Percentiles rank a stretch among this genome's conserved stretches.
Evolutionary conservation across 768 basidiomycete species (phyloP).

Genomic region (Gyrodon lividus): DNA sequence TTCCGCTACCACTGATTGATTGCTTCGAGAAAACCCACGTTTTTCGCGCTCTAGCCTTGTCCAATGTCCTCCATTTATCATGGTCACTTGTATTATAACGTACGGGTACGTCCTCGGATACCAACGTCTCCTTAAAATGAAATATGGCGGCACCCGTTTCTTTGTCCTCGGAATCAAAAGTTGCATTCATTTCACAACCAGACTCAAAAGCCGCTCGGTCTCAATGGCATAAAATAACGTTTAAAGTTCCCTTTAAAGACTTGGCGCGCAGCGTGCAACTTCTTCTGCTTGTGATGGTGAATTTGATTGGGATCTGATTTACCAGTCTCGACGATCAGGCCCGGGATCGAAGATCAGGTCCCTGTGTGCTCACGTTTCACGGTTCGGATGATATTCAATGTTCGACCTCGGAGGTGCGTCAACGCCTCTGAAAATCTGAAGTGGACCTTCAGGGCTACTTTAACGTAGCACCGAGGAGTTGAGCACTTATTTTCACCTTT

Average conservation of each 20-base stretch:
- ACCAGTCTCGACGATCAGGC: constrained; percentile 25
- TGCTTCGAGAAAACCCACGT: not conserved
- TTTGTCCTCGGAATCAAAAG: not conserved
- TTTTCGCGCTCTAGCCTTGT: not conserved
- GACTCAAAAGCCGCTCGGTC: not conserved
- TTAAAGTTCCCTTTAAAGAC: not conserved
- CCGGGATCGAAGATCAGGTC: constrained; percentile 32
- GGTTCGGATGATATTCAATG: not conserved
- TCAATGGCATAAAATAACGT: not conserved
- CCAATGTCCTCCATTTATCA: no score
- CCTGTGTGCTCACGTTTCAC: constrained; percentile 22
- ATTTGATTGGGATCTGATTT: not conserved
- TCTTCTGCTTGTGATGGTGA: not conserved
- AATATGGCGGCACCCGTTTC: not conserved
- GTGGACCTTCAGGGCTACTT: not conserved
- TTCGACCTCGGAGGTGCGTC: not conserved
- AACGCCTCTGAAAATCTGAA: not conserved
- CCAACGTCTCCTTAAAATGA: not conserved
- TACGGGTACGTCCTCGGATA: constrained; percentile 11
- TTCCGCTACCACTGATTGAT: not conserved
- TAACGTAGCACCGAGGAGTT: not conserved
- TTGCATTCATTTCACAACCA: not conserved
- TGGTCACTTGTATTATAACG: constrained; percentile 16
- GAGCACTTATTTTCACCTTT: no score
- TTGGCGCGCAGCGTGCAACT: not conserved